Conservation (phyloP, 2,329 filamentous ascomycete genomes). For the Pezicula carpinea region DNA sequence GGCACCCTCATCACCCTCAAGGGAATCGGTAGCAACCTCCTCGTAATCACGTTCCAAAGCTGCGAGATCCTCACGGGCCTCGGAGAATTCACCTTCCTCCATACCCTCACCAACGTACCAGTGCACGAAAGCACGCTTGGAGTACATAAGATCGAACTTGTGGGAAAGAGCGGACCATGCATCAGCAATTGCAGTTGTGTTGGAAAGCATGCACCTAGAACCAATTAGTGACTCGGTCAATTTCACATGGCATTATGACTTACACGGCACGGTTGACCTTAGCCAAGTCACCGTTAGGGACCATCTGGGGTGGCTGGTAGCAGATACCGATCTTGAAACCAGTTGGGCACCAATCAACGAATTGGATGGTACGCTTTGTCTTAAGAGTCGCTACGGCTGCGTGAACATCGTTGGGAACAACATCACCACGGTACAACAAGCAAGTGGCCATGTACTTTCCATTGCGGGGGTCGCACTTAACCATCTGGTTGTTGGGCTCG, state of each 20-base stretch:
- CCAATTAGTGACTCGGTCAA: constrained; percentile 12
- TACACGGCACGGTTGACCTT: constrained; percentile 98
- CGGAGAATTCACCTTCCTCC: constrained; percentile 99
- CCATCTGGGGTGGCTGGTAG: constrained; percentile 95
- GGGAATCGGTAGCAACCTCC: constrained; percentile 92
- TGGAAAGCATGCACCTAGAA: constrained; percentile 88
- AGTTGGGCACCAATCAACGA: constrained; percentile 99
- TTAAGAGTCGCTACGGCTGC: constrained; percentile 90
- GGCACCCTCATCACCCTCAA: constrained; percentile 77
- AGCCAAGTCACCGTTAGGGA: constrained; percentile 94
- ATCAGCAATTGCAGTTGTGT: constrained; percentile 98
- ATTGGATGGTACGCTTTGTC: constrained; percentile 99
- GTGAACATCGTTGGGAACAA: constrained; percentile 94
- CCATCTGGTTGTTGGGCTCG: constrained; percentile 99
- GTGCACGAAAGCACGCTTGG: constrained; percentile 99
- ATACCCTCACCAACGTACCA: constrained; percentile 99
- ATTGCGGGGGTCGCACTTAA: constrained; percentile 97
- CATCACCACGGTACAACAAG: constrained; percentile 95
- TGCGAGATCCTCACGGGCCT: constrained; percentile 97
- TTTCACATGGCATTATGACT: constrained; percentile 35
- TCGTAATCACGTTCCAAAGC: constrained; percentile 98
- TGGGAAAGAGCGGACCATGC: constrained; percentile 93
- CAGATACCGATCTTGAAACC: constrained; percentile 99
- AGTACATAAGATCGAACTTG: constrained; percentile 99
- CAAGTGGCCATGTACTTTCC: constrained; percentile 99